Base-by-base conservation (phyloP, 2,329 filamentous ascomycete genomes). In the Fusarium bactridioides region DNA sequence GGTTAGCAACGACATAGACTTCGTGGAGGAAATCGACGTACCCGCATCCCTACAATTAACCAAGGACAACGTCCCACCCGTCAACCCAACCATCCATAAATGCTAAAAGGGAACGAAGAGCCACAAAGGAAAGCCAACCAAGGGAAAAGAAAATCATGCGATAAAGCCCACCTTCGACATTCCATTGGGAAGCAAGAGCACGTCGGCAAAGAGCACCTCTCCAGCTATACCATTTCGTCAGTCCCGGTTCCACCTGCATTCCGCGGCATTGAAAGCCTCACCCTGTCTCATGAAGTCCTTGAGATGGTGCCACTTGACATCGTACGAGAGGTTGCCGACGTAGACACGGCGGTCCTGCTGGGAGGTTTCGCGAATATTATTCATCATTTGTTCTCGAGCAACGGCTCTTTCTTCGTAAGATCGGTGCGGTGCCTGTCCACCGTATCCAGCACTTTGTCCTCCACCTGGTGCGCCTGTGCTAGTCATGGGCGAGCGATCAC, bases 151-250 rank as follows among this genome's bases (percentile, higher is more conserved):
- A 89, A 90, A 90, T 93, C 92, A 95, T 89, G 87, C 91, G 88
- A 93, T 93, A 89, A 92, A 91, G 94, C 94, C 94, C 95, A 98
- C 95, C 95, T 99, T 99, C 94, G 95, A 98, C 96, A 99, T 99
- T 95, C 96, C 96, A 90, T 99, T 99, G 82, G 96, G 96, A 92
- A 99, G 94, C 85, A 97, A 89, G 86, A 99, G 92, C 82, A 99
- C 96, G 90, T 99, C 96, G 88, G 96, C 96, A 87, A 97, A 99
- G 87, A 98, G 91, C 84, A 99, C 96, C 85, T 98, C 95, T 90
- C 96, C 96, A 87, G 96, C 96, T 98, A 85, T 66, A 68, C 76
- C 74, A 63, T 67, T 74, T 78, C 76, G 83, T 86, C 80, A 86
- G 84, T 79, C 73, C 78, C 75, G 69, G 71, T 70, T 78, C 71